Base-by-base conservation (phyloP, 2,329 filamentous ascomycete genomes). In the Alternaria conjuncta region DNA sequence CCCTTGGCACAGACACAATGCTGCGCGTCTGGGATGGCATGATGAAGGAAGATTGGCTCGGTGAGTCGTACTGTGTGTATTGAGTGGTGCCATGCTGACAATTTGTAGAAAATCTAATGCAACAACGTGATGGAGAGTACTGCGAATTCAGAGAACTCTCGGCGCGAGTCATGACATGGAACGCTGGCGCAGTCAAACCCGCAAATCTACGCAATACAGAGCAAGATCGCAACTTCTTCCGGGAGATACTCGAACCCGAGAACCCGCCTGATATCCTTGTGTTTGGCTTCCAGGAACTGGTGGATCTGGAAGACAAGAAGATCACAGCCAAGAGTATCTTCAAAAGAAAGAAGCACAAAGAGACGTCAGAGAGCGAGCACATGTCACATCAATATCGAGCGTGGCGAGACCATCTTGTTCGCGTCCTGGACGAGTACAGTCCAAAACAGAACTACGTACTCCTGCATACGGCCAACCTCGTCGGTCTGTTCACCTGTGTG, bases 331-430 rank as follows among this genome's bases (percentile, higher is more conserved):
- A 96, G 82, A 93, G 92, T 59, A 89, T 98, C 71, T 90, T 98
- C 77, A 96, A 89, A 73, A 87, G 87, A 64, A 85, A 84, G 71
- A 87, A 94, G 75, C 93, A 92, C 71, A 96, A 96, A 79, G 97
- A 97, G 77, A 89, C 90, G 11, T 89, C 91, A 1, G 91, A 93
- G 55, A 90, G 92, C 72, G 94, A 97, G 78, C 82, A 94, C 71
- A 98, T 98, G 93, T 96, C 93, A 79, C 94, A 96, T 71, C 94
- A 97, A 76, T 99, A 99, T 79, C 92, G 96, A 67, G 93, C 96
- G 64, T 99, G 96, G 96, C 88, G 93, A 75, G 94, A 98, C 77
- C 94, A 97, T 77, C 84, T 99, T 28, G 89, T 92, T 44, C 88
- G 92, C 63, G 89, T 89, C 56, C 84, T 99, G 43, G 93, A 97